Evolutionary conservation across 768 basidiomycete species (phyloP).

Genomic region (Rhizopogon sp.): DNA sequence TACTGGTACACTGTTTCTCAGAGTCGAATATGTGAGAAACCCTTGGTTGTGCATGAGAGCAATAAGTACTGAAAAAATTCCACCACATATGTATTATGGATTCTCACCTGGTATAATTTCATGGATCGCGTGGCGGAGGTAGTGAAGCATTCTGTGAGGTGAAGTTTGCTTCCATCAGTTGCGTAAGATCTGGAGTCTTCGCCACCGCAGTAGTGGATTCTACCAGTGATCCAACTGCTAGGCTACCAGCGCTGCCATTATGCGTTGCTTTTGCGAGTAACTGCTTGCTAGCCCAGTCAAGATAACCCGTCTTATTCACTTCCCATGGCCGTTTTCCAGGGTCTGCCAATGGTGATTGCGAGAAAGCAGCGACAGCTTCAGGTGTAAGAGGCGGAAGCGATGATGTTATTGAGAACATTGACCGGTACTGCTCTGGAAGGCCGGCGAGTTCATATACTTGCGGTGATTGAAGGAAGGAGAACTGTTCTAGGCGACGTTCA

Average conservation of each 20-base stretch:
- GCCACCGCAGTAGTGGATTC: slow-evolving; percentile 14
- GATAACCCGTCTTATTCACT: slow-evolving; percentile 65
- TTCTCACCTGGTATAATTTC: not conserved
- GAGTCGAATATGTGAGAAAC: too few species aligned
- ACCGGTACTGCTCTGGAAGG: slow-evolving; percentile 36
- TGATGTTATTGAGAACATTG: slow-evolving; percentile 44
- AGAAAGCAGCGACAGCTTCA: slow-evolving; percentile 32
- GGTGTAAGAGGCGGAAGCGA: slow-evolving; percentile 44
- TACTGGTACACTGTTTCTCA: too few species aligned
- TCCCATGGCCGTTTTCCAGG: slow-evolving; percentile 79
- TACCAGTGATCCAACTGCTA: slow-evolving; percentile 16
- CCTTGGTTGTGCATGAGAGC: not conserved
- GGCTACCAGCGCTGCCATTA: slow-evolving; percentile 11
- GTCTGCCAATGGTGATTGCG: slow-evolving; percentile 31
- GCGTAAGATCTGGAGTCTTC: slow-evolving; percentile 13
- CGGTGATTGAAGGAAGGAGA: slow-evolving; percentile 41
- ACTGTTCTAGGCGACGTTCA: slow-evolving; percentile 34
- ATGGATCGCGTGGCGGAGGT: not conserved
- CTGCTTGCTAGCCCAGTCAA: slow-evolving; percentile 69
- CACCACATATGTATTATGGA: not conserved
- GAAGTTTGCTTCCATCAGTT: slow-evolving; percentile 9
- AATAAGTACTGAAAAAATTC: not conserved
- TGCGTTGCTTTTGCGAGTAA: slow-evolving; percentile 34
- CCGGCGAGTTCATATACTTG: slow-evolving; percentile 32
- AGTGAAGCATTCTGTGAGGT: not conserved